Conservation (phyloP, 2,329 filamentous ascomycete genomes). For the Pseudopyrenochaeta lycopersici region DNA sequence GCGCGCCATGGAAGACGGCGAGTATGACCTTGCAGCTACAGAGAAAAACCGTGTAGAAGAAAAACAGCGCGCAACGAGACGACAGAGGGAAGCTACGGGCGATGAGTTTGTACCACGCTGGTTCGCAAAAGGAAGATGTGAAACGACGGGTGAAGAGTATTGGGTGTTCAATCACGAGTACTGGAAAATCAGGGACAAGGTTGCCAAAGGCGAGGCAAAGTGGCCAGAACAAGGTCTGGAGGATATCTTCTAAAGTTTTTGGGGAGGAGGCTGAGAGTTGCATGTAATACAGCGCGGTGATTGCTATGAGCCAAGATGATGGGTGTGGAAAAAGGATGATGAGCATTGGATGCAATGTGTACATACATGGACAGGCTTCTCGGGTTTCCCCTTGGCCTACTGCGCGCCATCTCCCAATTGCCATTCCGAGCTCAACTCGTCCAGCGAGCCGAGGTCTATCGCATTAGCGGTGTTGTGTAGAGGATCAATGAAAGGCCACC, state of each 20-base stretch:
- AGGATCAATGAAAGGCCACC: no score
- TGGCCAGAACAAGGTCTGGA: slow-evolving; percentile 74
- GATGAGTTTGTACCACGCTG: slow-evolving; percentile 86
- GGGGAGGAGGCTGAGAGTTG: no score
- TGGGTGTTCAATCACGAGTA: slow-evolving; percentile 92
- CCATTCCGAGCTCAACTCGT: no score
- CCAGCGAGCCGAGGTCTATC: no score
- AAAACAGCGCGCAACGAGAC: slow-evolving; percentile 80
- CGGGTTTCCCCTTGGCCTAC: no score
- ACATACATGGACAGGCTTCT: no score
- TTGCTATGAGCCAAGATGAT: no score
- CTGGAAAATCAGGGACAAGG: slow-evolving; percentile 77
- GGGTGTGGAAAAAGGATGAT: no score
- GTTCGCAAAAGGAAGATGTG: slow-evolving; percentile 78
- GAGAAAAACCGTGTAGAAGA: slow-evolving; percentile 97
- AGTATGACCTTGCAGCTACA: slow-evolving; percentile 89
- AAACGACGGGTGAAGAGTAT: slow-evolving; percentile 85
- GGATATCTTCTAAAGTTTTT: slow-evolving; percentile 71
- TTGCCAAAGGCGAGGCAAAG: slow-evolving; percentile 66
- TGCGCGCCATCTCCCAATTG: no score
- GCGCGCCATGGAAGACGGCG: slow-evolving; percentile 97
- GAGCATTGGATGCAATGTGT: no score
- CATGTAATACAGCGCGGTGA: no score
- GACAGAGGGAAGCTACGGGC: slow-evolving; percentile 76
- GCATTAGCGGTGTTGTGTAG: no score